Conservation (phyloP, 2,329 filamentous ascomycete species). For the Sporothrix brasiliensis region DNA sequence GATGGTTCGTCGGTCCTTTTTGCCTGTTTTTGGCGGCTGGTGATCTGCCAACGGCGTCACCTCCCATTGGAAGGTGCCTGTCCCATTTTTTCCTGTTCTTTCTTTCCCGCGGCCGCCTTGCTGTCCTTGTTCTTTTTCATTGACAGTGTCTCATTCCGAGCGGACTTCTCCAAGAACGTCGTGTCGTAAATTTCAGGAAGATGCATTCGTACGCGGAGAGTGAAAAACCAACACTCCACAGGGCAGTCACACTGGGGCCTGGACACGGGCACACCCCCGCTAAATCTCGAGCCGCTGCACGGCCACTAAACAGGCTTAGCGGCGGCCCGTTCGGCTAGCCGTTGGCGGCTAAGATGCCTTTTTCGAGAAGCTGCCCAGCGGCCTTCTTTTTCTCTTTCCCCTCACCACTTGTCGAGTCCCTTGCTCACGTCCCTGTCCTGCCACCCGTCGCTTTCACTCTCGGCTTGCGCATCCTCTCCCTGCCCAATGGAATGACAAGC, state of each 20-base stretch:
- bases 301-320: constrained; percentile 4
- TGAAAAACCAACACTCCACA: neutral
- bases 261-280: neutral
- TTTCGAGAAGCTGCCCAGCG: too few species aligned
- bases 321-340: constrained; percentile 21
- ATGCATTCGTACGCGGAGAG: too few species aligned
- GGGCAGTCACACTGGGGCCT: neutral
- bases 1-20: neutral
- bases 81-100: neutral
- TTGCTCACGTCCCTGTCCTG: too few species aligned
- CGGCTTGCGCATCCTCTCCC: neutral
- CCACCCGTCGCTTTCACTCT: neutral
- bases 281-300: constrained; percentile 1
- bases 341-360: neutral
- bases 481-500: neutral
- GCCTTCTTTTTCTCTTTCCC: neutral
- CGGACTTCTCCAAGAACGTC: neutral
- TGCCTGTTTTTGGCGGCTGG: neutral
- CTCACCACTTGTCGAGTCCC: too few species aligned
- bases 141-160: neutral
- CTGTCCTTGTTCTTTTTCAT: neutral
- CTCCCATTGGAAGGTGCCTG: too few species aligned
- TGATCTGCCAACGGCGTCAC: neutral
- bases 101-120: too few species aligned
- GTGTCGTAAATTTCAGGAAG: too few species aligned